Percentiles rank a stretch among this genome's conserved stretches.
Evolutionary conservation across 116 monocot species (phyloP).

Genomic region (Thalassia testudinum): DNA sequence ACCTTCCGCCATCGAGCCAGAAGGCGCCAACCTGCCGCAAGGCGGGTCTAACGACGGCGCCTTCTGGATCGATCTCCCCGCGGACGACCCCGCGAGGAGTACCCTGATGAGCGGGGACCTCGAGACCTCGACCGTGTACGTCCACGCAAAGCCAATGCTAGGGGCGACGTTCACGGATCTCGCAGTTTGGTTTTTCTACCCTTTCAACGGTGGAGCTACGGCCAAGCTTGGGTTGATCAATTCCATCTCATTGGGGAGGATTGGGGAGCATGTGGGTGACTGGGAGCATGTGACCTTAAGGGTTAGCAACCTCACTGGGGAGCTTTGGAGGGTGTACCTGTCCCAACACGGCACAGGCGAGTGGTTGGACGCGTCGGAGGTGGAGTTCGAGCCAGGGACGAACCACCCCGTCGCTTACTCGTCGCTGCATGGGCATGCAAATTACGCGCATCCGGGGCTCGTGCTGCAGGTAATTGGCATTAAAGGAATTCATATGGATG

Average conservation of each 20-base stretch:
- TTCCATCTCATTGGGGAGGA: conserved; percentile 25
- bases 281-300: conserved; percentile 85
- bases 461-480: conserved; percentile 21
- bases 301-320: conserved; percentile 60
- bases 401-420: conserved; percentile 48
- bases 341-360: conserved; percentile 49
- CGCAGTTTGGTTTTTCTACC: conserved; percentile 71
- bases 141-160: conserved; percentile 66
- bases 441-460: conserved; percentile 38
- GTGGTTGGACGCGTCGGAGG: conserved; percentile 42
- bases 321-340: conserved; percentile 47
- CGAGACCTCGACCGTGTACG: conserved; percentile 22
- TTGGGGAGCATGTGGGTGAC: conserved; percentile 77
- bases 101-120: conserved; percentile 43
- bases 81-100: conserved; percentile 11
- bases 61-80: conserved; percentile 75
- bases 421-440: conserved; percentile 55
- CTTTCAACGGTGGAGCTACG: conserved; percentile 66
- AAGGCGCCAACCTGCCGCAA: conserved; percentile 61
- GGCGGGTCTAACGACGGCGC: conserved; percentile 51
- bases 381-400: conserved; percentile 24
- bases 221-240: conserved; percentile 22
- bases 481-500: too few relatives aligned
- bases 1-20: conserved; percentile 10
- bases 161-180: conserved; percentile 68